Percentiles rank a stretch among this genome's conserved stretches.
Evolutionary conservation across 2,329 filamentous ascomycete species (phyloP).

Genomic region (Dendryphion nanum): DNA sequence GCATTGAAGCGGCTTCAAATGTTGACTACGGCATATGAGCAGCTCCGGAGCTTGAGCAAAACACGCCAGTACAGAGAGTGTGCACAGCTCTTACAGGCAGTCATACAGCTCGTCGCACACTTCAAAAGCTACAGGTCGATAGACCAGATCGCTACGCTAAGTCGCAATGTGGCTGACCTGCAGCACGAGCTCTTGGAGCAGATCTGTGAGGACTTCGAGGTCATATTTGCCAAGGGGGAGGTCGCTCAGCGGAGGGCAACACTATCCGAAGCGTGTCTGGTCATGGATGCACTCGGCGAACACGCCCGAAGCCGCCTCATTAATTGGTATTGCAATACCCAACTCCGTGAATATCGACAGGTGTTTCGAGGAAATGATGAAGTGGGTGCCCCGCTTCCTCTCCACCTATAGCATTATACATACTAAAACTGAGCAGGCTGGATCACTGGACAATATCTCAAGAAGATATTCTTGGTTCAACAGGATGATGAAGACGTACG

Average conservation of each 20-base stretch:
- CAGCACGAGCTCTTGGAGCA: conserved; percentile 92
- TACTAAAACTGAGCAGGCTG: conserved; percentile 54
- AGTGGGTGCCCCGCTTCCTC: conserved; percentile 18
- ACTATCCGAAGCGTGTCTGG: conserved; percentile 82
- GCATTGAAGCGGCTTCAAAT: conserved; percentile 96
- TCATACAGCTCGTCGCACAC: conserved; percentile 95
- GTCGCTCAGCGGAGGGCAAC: conserved; percentile 66
- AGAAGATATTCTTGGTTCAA: conserved; percentile 95
- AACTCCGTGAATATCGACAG: conserved; percentile 90
- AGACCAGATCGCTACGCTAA: conserved; percentile 93
- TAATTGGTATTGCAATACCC: conserved; percentile 98
- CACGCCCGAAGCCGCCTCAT: conserved; percentile 77
- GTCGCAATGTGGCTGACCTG: conserved; percentile 87
- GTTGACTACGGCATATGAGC: conserved; percentile 98
- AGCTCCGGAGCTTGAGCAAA: conserved; percentile 78
- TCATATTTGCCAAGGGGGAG: conserved; percentile 88
- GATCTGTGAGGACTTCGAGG: conserved; percentile 98
- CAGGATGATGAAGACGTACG: conserved; percentile 91
- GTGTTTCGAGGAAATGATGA: conserved; percentile 97
- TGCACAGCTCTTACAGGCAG: conserved; percentile 87
- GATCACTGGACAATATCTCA: conserved; percentile 93
- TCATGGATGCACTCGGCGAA: conserved; percentile 93
- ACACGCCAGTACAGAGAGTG: conserved; percentile 92
- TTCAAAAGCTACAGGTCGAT: conserved; percentile 98
- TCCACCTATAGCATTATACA: conserved; percentile 1